Evolutionary conservation across 2,329 filamentous ascomycete genomes (phyloP).

Genomic region (Fusarium sp.): DNA sequence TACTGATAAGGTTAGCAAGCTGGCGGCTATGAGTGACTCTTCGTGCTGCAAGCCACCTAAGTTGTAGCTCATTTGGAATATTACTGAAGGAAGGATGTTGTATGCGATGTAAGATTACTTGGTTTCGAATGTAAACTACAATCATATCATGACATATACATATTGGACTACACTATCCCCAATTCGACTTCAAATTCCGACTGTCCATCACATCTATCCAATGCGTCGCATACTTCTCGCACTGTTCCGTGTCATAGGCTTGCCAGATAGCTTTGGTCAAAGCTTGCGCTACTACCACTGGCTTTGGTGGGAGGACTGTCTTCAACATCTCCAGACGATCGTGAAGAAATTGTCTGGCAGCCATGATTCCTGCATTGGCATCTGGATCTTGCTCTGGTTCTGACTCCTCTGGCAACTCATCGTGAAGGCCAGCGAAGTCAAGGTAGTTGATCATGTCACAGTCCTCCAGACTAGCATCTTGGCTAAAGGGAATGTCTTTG

Average conservation of each 20-base stretch:
- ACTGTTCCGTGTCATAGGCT: background rate
- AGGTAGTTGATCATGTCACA: background rate
- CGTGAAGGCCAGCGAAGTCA: background rate
- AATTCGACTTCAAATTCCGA: background rate
- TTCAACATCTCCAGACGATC: background rate
- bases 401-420: background rate
- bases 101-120: background rate
- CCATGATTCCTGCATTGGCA: background rate
- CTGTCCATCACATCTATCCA: conserved; percentile 2
- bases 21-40: conserved; percentile 17
- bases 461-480: background rate
- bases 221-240: background rate
- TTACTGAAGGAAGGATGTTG: background rate
- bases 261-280: background rate
- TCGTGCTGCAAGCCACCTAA: background rate
- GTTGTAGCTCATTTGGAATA: background rate
- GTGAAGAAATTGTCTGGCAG: background rate
- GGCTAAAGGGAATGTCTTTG: background rate
- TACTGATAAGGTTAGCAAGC: conserved; percentile 34
- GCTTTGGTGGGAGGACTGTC: background rate
- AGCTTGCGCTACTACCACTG: background rate
- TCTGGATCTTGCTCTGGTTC: background rate
- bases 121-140: background rate
- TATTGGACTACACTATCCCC: background rate
- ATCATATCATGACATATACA: background rate